Percentiles rank a stretch among this genome's conserved stretches.
Evolutionary conservation across 139 green algal genomes (phyloP).

Genomic region (Coccomyxa sp.): DNA sequence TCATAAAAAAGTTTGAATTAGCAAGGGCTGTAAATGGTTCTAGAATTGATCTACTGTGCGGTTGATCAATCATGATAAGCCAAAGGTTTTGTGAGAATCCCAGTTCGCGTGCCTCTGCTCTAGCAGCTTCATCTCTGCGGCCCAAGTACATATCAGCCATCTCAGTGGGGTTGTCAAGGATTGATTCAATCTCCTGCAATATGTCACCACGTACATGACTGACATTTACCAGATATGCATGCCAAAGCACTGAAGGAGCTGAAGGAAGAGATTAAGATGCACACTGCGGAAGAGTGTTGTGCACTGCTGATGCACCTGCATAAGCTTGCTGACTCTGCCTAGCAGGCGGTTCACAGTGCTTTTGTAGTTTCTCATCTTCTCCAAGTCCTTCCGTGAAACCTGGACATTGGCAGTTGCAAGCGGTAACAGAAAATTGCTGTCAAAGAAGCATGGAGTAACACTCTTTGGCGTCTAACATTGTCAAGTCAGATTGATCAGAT

Average conservation of each 20-base stretch:
- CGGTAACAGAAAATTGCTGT: too few species aligned
- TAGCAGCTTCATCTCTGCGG: too few species aligned
- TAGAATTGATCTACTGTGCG: too few species aligned
- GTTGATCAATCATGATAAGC: too few species aligned
- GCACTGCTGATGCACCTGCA: slow-evolving; percentile 5
- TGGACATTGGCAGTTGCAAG: background rate
- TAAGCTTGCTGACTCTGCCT: slow-evolving; percentile 11
- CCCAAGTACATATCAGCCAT: slow-evolving; percentile 27
- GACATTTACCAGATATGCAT: background rate
- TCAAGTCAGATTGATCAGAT: background rate
- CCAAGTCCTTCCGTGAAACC: slow-evolving; percentile 17
- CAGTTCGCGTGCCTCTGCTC: too few species aligned
- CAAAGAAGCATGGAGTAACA: too few species aligned
- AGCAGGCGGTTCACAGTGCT: slow-evolving; percentile 16
- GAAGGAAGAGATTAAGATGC: background rate
- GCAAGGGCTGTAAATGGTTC: too few species aligned
- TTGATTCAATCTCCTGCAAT: slow-evolving; percentile 18
- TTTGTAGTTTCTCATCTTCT: slow-evolving; percentile 16
- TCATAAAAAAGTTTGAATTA: too few species aligned
- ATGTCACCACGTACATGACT: background rate
- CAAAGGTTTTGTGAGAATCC: too few species aligned
- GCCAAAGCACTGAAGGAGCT: too few species aligned
- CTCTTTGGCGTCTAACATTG: too few species aligned
- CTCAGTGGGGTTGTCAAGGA: slow-evolving; percentile 24
- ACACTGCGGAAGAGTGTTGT: background rate